These are phyloP conservation scores for Fusarium miscanthi DNA, from an alignment of 2,329 filamentous ascomycete species.

Conservation along the genomic window DNA sequence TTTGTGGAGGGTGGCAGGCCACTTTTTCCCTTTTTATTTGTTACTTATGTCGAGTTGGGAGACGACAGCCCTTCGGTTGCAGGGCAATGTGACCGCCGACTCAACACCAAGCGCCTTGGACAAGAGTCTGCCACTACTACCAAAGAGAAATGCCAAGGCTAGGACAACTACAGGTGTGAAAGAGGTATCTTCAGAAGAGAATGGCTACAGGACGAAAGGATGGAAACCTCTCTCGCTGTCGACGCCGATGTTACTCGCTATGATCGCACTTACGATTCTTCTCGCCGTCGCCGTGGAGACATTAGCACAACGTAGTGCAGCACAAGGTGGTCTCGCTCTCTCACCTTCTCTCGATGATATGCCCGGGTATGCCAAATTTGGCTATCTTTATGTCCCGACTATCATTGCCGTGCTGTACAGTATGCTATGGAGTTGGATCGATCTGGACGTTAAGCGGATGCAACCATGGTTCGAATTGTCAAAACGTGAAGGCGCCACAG, in stretches of 20 bases:
- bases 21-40: background rate
- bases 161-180: background rate
- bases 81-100: background rate
- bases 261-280: slow-evolving; percentile 52
- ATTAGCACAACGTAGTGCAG: slow-evolving; percentile 54
- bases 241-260: slow-evolving; percentile 50
- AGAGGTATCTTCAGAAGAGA: background rate
- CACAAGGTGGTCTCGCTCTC: slow-evolving; percentile 54
- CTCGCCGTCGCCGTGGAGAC: slow-evolving; percentile 59
- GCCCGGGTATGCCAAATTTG: slow-evolving; percentile 49
- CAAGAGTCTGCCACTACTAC: slow-evolving; percentile 14
- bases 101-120: slow-evolving; percentile 4
- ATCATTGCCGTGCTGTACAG: slow-evolving; percentile 66
- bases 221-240: slow-evolving; percentile 43
- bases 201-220: background rate
- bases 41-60: slow-evolving; percentile 39
- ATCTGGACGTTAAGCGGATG: slow-evolving; percentile 67
- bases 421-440: slow-evolving; percentile 68
- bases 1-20: slow-evolving; percentile 12
- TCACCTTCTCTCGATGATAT: slow-evolving; percentile 47
- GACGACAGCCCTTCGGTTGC: slow-evolving; percentile 8
- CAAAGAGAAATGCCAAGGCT: background rate
- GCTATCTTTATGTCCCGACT: slow-evolving; percentile 65
- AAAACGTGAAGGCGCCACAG: slow-evolving; percentile 48
- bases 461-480: slow-evolving; percentile 71